Base-by-base conservation (phyloP, 495 filamentous ascomycete species). In the Talaromyces wortmannii region DNA sequence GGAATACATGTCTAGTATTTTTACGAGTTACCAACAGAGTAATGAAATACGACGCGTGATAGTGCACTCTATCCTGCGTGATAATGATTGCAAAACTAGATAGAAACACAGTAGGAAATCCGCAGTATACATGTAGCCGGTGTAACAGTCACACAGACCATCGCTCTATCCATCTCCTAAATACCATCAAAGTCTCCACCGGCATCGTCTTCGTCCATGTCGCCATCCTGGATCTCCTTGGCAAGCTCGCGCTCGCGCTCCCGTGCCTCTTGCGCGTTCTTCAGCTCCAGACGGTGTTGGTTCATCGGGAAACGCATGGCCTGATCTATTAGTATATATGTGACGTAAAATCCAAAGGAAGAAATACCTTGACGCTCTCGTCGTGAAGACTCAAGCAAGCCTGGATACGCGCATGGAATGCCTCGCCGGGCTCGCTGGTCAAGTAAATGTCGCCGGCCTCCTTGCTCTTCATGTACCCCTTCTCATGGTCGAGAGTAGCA, bases 271-370 rank as follows among this genome's bases (percentile, higher is more conserved):
- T 96, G 92, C 3, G 95, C 94, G 64, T 94, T 97, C 84, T 95
- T 96, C 50, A 97, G 77, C 72, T 97, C 94, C 31, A 96, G 78
- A n/a, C 94, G 82, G 74, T 97, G 92, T 74, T 96, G 91, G 74
- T 98, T 97, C 92, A 97, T 96, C 7, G 94, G 94, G 76, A 96
- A 98, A 13, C 95, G 81, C 94, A 98, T 98, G 18, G 94, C 92
- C 90, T 95, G 57, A 32, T 45, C 54, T 16, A 54, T 70, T 58
- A 69, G 61, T 55, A 15, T 18, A 23, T 18, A 18, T 23, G 6
- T 48, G n/a, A 30, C 15, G n/a, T 40, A 36, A 15, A 51, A 16
- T 30, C 10, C 48, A 47, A 4, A 23, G 30, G 51, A 40, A 54
- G n/a, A 55, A 77, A 66, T 81, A 92, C 90, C 88, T 95, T 97